Evolutionary conservation across 805 yeast genomes (phyloP).

Genomic region (Spathaspora gorwiae): DNA sequence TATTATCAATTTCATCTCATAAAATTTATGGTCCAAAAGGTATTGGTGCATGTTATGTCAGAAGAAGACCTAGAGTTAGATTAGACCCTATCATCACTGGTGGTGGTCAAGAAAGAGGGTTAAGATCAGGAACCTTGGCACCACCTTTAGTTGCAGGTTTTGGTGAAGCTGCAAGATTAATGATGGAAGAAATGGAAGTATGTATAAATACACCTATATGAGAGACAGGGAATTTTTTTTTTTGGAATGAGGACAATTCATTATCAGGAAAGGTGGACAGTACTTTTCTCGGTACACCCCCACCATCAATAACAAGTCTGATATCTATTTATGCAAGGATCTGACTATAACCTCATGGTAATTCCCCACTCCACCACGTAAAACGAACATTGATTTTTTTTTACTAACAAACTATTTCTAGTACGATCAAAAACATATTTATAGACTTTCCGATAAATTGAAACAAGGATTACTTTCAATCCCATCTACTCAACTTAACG

Average conservation of each 20-base stretch:
- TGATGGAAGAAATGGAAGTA: slow-evolving; percentile 61
- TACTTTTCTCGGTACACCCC: background rate
- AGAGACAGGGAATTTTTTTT: too few relatives aligned
- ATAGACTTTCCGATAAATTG: slow-evolving; percentile 67
- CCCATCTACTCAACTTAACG: slow-evolving; percentile 88
- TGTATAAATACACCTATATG: background rate
- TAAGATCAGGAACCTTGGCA: slow-evolving; percentile 93
- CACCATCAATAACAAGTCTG: background rate
- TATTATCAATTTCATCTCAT: slow-evolving; percentile 91
- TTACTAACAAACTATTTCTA: slow-evolving; percentile 4
- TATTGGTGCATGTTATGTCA: slow-evolving; percentile 88
- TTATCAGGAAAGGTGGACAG: background rate
- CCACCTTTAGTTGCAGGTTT: slow-evolving; percentile 95
- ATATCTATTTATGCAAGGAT: slow-evolving; percentile 16
- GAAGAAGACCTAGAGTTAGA: slow-evolving; percentile 98
- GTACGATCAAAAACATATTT: slow-evolving; percentile 69
- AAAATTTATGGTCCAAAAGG: slow-evolving; percentile 98
- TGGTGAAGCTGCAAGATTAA: slow-evolving; percentile 93
- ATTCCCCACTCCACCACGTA: background rate
- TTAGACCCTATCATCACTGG: slow-evolving; percentile 92
- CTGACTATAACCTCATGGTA: slow-evolving; percentile 6
- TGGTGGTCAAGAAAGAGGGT: slow-evolving; percentile 98
- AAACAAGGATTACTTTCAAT: slow-evolving; percentile 67
- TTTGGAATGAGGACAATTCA: background rate
- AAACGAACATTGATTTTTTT: background rate